phyloP scores from a whole-genome alignment of 331 rosid genomes.

The Telfairia occidentalis region DNA sequence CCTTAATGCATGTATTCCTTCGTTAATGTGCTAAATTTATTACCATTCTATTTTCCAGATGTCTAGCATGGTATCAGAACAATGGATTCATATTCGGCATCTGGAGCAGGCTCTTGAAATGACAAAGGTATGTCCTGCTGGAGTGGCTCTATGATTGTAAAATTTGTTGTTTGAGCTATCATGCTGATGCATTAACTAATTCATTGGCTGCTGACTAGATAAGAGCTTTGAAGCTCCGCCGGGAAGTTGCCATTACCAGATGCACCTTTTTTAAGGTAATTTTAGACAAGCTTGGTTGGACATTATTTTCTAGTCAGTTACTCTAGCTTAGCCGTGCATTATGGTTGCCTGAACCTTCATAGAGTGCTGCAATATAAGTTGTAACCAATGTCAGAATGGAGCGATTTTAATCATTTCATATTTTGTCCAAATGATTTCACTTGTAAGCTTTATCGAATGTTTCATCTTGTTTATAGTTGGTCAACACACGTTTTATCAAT shows the following conservation, averaged over 20 bases:
- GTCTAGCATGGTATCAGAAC: conserved; percentile 63
- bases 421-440: neutral
- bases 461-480: conserved; percentile 28
- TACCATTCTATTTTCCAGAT: conserved; percentile 38
- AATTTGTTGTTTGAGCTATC: neutral
- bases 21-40: neutral
- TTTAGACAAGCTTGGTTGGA: neutral
- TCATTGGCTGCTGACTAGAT: conserved; percentile 24
- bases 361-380: neutral
- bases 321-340: neutral
- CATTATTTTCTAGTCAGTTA: neutral
- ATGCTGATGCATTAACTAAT: conserved; percentile 7
- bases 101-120: conserved; percentile 94
- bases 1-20: neutral
- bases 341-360: neutral
- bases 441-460: neutral
- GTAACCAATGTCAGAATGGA: neutral
- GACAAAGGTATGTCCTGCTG: conserved; percentile 33
- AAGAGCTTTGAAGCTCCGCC: conserved; percentile 38
- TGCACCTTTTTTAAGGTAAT: conserved; percentile 68
- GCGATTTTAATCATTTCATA: neutral
- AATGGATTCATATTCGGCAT: conserved; percentile 80
- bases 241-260: conserved; percentile 27
- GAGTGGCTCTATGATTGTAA: neutral
- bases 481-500: conserved; percentile 29